phyloP scores from a whole-genome alignment of 805 yeast species.

The Hanseniaspora mollemarum region DNA sequence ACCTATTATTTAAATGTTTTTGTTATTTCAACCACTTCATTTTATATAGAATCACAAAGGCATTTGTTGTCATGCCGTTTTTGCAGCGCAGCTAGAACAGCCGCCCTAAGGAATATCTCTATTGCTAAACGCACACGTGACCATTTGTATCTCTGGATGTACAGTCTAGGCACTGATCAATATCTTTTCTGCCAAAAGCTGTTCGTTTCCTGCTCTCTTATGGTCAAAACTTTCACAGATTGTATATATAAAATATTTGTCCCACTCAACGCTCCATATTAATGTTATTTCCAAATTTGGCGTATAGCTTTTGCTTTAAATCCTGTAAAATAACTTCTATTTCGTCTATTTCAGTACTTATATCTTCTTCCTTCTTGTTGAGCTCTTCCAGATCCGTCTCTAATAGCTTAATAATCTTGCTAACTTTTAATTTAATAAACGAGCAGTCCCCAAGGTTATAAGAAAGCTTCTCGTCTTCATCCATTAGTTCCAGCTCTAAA shows the following conservation, averaged over 20 bases:
- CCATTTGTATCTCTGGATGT: no score
- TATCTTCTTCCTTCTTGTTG: constrained; percentile 37
- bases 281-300: constrained; percentile 80
- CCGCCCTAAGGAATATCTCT: no score
- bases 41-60: no score
- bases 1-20: no score
- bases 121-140: no score
- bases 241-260: neutral
- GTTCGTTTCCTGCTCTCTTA: no score
- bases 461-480: constrained; percentile 57
- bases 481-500: constrained; percentile 75
- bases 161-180: no score
- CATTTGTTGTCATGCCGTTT: no score
- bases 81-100: no score
- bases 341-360: constrained; percentile 39
- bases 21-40: no score
- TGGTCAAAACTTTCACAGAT: neutral
- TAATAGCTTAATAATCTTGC: constrained; percentile 53
- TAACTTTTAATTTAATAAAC: constrained; percentile 58
- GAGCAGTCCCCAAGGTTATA: constrained; percentile 59
- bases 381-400: constrained; percentile 50
- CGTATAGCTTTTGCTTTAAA: constrained; percentile 66
- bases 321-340: constrained; percentile 45
- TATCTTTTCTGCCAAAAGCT: no score
- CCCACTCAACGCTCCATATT: constrained; percentile 53